Evolutionary conservation across 495 filamentous ascomycete species (phyloP), one percentile per base, ranked within the genome.

Genomic region (Cladorrhinum samala): DNA sequence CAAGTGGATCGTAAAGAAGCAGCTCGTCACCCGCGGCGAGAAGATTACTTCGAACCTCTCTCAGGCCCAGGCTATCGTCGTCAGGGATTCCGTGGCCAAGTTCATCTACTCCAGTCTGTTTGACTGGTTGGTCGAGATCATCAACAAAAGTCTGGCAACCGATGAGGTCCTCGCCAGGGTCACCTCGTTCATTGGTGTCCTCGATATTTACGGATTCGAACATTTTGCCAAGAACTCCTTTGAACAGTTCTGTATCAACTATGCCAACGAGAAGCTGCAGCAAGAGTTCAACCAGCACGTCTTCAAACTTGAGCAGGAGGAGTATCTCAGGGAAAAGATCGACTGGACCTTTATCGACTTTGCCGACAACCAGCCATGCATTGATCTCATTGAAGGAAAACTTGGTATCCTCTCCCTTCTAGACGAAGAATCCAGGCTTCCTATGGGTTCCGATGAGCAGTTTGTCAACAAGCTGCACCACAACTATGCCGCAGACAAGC

Each of bases 301-400:
- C n/a, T 99, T 99, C 82, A 96, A 97, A 67, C 81, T 99, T 17
- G 93, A 99, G 68, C 93, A 99, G 68, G 94, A 97, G 71, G 93
- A 99, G 72, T 99, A 99, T 71, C 80, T 96, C 11, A 81, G 87
- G 25, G 93, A 99, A 66, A 77, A 97, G 72, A 99, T 99, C 58
- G 92, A 97, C 67, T 99, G 93, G 93, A 95, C 88, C 11, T 99
- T 97, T 68, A 99, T 99, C 74, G 93, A 99, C 68, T 99, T 97
- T 72, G 95, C 93, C 46, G 93, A 99, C 67, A 99, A 99, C 62
- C 91, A 97, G 68, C 94, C 94, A n/a, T 99, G 93, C 72, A 99
- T 99, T 64, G 93, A 99, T 68, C 72, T 99, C 39, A 99, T 99
- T 58, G 93, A 99, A 72, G 91, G 89, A 42, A 97, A 95, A 68